Percentiles rank a stretch among this genome's conserved stretches.
Evolutionary conservation across 345 rosid species (phyloP).

Genomic region (Mercurialis annua): DNA sequence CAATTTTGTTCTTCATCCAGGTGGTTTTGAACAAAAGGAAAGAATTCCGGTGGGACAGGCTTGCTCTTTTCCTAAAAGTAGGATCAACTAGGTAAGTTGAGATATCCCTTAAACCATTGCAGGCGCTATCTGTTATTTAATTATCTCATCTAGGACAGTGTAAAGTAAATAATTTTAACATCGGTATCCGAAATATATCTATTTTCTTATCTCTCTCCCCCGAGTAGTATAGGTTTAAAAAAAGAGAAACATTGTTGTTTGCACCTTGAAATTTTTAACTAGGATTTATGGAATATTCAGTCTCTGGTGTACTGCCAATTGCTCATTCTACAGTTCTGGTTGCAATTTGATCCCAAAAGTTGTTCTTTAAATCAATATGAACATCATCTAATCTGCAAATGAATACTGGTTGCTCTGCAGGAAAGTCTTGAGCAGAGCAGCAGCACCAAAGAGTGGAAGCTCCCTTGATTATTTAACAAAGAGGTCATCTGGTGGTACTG

Average conservation of each 20-base stretch:
- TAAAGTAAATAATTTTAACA: neutral
- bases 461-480: slow-evolving; percentile 34
- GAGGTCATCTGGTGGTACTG: slow-evolving; percentile 31
- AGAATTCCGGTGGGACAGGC: slow-evolving; percentile 86
- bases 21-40: slow-evolving; percentile 71
- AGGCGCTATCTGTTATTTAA: neutral
- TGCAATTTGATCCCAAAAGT: neutral
- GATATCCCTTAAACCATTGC: neutral
- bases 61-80: slow-evolving; percentile 66
- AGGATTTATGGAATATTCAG: neutral
- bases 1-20: slow-evolving; percentile 30
- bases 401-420: slow-evolving; percentile 33
- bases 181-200: neutral
- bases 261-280: too few species aligned
- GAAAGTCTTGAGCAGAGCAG: slow-evolving; percentile 38
- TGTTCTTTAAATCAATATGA: neutral
- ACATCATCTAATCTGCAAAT: neutral
- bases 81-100: slow-evolving; percentile 54
- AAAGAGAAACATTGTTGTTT: neutral
- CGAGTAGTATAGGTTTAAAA: neutral
- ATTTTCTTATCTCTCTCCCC: neutral
- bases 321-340: neutral
- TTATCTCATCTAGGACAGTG: neutral
- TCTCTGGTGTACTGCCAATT: neutral
- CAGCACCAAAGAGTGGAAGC: slow-evolving; percentile 36